These are phyloP conservation scores for Rhododendron ovatum DNA, from an alignment of 148 eudicot species.

Conservation along the genomic window DNA sequence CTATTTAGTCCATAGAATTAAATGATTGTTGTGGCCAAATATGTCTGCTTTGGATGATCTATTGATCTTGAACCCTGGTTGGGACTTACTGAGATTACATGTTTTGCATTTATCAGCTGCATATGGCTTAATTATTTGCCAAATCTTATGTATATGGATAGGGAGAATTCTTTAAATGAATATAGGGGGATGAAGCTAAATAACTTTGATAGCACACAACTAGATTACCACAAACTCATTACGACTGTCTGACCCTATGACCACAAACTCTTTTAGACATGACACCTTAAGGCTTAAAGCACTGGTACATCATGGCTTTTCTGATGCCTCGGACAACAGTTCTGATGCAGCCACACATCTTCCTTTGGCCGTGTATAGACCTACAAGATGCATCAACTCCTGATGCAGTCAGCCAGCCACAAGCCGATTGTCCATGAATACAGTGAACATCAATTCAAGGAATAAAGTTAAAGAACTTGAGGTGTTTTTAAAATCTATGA, in stretches of 20 bases:
- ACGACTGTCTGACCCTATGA: neutral
- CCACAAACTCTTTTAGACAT: neutral
- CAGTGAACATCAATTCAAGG: constrained; percentile 27
- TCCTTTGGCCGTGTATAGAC: constrained; percentile 60
- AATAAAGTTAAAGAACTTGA: constrained; percentile 70
- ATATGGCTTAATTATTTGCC: neutral
- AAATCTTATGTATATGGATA: neutral
- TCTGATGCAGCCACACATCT: constrained; percentile 34
- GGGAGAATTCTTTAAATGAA: neutral
- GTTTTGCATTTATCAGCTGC: neutral
- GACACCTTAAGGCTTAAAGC: neutral
- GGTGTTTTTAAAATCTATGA: constrained; percentile 52
- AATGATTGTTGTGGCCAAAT: neutral
- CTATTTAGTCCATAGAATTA: neutral
- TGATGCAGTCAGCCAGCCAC: constrained; percentile 1
- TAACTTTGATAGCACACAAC: neutral
- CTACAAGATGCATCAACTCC: constrained; percentile 71
- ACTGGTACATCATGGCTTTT: constrained; percentile 6
- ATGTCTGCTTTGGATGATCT: neutral
- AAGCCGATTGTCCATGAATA: no score
- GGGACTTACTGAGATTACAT: neutral
- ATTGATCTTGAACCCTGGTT: neutral
- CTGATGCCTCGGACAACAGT: constrained; percentile 14
- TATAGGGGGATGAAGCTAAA: neutral
- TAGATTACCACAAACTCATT: neutral